Evolutionary conservation across 352 stramenopile genomes (phyloP).

Genomic region (Phytophthora chlamydospora): DNA sequence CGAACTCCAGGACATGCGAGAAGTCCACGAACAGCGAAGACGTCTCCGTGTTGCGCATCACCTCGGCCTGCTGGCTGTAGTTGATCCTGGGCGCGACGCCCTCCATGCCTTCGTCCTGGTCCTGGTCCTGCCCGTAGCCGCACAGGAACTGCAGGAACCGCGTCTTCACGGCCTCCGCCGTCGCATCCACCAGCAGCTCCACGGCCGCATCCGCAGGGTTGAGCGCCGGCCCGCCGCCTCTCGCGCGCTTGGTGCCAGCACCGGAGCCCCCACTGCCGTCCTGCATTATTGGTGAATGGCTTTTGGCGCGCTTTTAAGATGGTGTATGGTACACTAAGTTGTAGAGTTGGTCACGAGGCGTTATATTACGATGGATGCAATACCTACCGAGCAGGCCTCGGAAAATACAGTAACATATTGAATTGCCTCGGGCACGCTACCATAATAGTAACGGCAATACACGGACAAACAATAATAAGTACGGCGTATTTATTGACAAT

Average conservation of each 20-base stretch:
- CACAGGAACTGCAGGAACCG: conserved; percentile 87
- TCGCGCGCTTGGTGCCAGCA: conserved; percentile 47
- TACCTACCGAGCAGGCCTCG: too few relatives aligned
- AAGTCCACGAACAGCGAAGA: conserved; percentile 91
- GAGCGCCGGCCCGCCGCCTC: conserved; percentile 44
- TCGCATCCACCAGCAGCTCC: conserved; percentile 71
- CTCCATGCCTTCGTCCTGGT: conserved; percentile 22
- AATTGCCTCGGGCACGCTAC: too few relatives aligned
- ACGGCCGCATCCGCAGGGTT: conserved; percentile 47
- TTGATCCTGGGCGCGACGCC: conserved; percentile 48
- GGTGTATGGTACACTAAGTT: not conserved
- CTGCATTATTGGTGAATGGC: conserved; percentile 16
- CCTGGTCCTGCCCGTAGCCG: conserved; percentile 65
- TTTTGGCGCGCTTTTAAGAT: not conserved
- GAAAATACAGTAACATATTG: too few relatives aligned
- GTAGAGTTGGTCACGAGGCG: not conserved
- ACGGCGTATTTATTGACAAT: too few relatives aligned
- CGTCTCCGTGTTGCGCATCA: conserved; percentile 88
- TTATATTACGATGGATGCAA: too few relatives aligned
- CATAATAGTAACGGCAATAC: too few relatives aligned
- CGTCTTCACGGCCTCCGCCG: conserved; percentile 81
- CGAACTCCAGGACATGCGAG: conserved; percentile 82
- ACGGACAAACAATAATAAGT: too few relatives aligned
- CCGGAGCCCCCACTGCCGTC: conserved; percentile 8
- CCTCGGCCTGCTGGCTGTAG: conserved; percentile 85